Base-by-base conservation (phyloP, 2,329 filamentous ascomycete genomes). In the Bipolaris victoriae region DNA sequence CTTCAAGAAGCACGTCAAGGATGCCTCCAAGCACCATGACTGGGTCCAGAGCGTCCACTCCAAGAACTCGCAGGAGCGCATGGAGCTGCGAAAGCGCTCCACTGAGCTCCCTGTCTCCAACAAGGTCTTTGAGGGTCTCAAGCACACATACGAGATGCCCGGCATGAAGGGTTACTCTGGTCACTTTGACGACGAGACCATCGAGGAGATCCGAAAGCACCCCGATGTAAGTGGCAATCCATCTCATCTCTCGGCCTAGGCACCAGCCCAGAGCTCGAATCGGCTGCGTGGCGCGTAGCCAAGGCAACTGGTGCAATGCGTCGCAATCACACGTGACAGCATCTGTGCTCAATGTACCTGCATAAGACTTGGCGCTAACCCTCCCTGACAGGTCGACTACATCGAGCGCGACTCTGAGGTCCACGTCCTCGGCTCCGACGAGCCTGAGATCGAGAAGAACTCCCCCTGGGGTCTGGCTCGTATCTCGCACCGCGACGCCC, bases 401-500 rank as follows among this genome's bases (percentile, higher is more conserved):
- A 91, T 99, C 75, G 95, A 99, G 86, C 91, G 88, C 72, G 95
- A 99, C 80, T 93, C 91, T 49, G 84, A 95, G 68, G 95, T 99
- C 71, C 91, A 92, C 82, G 92, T 91, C 55, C 86, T 96, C 80
- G 79, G 78, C 55, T 70, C 76, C 47, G 69, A 73, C 40, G 74
- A 80, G 18, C 75, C 79, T 64, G 84, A 89, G 74, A 83, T 86
- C 7, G 92, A 99, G 87, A 95, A 92, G 84, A 89, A 91, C 78
- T 91, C 96, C 64, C 95, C 95, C n/a, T 99, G 96, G 95, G 95
- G 96, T 82, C 86, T 99, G 65, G 95, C 96, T 69, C 92, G 95
- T 87, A 91, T 99, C 81, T 99, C 95, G 33, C 95, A 99, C 84
- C 91, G 95, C 69, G 84, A 95, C 65, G 84, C 85, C 64, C 85